A percentile compares a stretch with the other conserved stretches of the same genome.
phyloP scores from a whole-genome alignment of 805 yeast genomes.

The Cyberlindnera euphorbiiphila region DNA sequence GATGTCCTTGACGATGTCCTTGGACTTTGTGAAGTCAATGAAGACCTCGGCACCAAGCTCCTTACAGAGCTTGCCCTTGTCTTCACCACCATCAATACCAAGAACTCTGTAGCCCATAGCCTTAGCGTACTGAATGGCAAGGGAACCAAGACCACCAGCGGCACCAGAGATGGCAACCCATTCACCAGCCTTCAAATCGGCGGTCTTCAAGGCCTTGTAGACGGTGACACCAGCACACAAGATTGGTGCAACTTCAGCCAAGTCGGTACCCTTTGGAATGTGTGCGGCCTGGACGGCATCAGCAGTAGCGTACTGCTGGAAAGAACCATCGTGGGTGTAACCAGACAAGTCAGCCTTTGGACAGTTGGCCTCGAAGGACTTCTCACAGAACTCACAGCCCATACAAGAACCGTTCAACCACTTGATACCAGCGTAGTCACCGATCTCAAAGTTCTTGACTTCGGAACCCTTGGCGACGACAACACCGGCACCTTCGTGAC shows the following conservation, averaged over 20 bases:
- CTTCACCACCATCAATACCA: slow-evolving; percentile 74
- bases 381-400: slow-evolving; percentile 61
- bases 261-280: slow-evolving; percentile 51
- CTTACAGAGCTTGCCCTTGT: slow-evolving; percentile 50
- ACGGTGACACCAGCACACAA: slow-evolving; percentile 48
- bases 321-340: slow-evolving; percentile 48
- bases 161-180: slow-evolving; percentile 79
- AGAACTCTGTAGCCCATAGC: slow-evolving; percentile 72
- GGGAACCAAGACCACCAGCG: slow-evolving; percentile 76
- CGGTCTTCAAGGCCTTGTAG: slow-evolving; percentile 63
- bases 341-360: slow-evolving; percentile 67
- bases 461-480: slow-evolving; percentile 61
- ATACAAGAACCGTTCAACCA: slow-evolving; percentile 68
- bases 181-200: slow-evolving; percentile 56
- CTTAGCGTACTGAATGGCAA: slow-evolving; percentile 71
- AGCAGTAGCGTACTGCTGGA: slow-evolving; percentile 65
- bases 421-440: slow-evolving; percentile 65
- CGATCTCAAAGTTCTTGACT: slow-evolving; percentile 57
- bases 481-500: slow-evolving; percentile 73
- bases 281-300: slow-evolving; percentile 61
- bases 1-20: slow-evolving; percentile 46
- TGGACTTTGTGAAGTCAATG: slow-evolving; percentile 50
- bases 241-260: slow-evolving; percentile 56
- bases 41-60: slow-evolving; percentile 60
- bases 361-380: slow-evolving; percentile 61